These are phyloP conservation scores for Reticulascus tulasneorum DNA, from an alignment of 2,329 filamentous ascomycete genomes.

Conservation along the genomic window DNA sequence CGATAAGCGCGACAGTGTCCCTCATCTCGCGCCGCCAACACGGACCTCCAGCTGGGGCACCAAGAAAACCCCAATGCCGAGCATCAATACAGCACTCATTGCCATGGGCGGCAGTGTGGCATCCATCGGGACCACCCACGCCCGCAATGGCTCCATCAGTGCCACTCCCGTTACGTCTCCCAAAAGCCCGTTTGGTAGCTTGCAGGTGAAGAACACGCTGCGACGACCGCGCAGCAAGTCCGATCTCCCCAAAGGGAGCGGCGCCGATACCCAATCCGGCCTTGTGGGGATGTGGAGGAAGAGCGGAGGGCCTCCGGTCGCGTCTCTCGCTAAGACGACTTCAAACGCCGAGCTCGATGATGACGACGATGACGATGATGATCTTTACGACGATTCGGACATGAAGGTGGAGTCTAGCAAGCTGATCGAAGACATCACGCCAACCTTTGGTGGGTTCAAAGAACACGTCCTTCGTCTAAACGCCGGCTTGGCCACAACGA, in stretches of 20 bases:
- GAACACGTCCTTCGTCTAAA: conserved; percentile 71
- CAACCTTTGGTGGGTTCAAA: conserved; percentile 73
- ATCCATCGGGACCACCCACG: conserved; percentile 52
- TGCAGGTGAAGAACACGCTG: conserved; percentile 45
- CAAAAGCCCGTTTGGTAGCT: conserved; percentile 42
- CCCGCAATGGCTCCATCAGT: conserved; percentile 58
- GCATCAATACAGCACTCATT: conserved; percentile 55
- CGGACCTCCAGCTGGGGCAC: conserved; percentile 47
- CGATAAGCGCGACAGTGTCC: conserved; percentile 40
- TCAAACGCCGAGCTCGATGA: conserved; percentile 27
- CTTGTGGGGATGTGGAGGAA: conserved; percentile 49
- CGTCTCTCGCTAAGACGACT: conserved; percentile 35
- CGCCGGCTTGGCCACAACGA: conserved; percentile 56
- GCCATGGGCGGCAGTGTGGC: conserved; percentile 52
- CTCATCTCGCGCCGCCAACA: conserved; percentile 45
- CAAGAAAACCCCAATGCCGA: conserved; percentile 48
- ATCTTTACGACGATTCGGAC: conserved; percentile 52
- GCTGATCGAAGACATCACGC: conserved; percentile 63
- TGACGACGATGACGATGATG: conserved; percentile 60
- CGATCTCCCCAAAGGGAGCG: conserved; percentile 39
- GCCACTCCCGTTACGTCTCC: conserved; percentile 50
- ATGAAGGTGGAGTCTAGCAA: conserved; percentile 59
- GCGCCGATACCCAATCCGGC: conserved; percentile 27
- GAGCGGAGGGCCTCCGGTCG: conserved; percentile 50
- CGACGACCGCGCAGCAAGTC: conserved; percentile 55